Percentiles rank a stretch among this genome's conserved stretches.
Evolutionary conservation across 495 filamentous ascomycete species (phyloP).

Genomic region (Penicillium ochrochloron): DNA sequence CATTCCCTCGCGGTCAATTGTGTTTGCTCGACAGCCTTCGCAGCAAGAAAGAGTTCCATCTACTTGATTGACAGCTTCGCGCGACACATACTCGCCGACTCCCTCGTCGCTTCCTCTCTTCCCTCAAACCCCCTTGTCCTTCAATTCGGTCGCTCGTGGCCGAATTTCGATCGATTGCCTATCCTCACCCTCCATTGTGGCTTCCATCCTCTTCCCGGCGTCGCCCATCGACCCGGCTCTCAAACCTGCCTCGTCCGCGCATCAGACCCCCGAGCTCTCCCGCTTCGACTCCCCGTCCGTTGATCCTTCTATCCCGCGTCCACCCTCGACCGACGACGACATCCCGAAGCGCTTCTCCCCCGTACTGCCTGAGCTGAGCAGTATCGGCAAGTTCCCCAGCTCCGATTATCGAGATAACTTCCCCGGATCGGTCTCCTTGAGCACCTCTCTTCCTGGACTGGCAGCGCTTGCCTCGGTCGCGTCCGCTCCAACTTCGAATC

Average conservation of each 20-base stretch:
- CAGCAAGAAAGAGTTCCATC: background rate
- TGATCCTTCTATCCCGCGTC: conserved; percentile 25
- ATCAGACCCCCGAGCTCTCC: conserved; percentile 43
- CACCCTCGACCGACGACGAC: conserved; percentile 27
- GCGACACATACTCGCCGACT: background rate
- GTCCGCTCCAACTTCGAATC: conserved; percentile 64
- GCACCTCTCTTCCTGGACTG: conserved; percentile 40
- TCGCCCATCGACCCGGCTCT: conserved; percentile 62
- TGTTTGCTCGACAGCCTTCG: background rate
- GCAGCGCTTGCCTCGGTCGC: conserved; percentile 66
- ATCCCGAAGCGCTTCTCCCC: conserved; percentile 25
- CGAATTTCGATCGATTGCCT: conserved; percentile 44
- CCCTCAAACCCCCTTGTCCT: conserved; percentile 20
- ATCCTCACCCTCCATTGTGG: conserved; percentile 51
- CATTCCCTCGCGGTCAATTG: background rate
- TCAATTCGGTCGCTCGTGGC: conserved; percentile 44
- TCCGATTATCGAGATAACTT: conserved; percentile 28
- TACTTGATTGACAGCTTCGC: background rate
- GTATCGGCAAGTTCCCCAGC: conserved; percentile 26
- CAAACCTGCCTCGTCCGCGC: conserved; percentile 49
- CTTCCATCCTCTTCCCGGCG: conserved; percentile 57
- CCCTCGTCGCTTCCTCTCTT: background rate
- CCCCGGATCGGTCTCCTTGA: conserved; percentile 28
- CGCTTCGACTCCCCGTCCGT: conserved; percentile 35
- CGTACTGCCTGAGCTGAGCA: conserved; percentile 28